These are phyloP conservation scores for Solanum chilense DNA, from an alignment of 257 asterid species.

Conservation along the genomic window DNA sequence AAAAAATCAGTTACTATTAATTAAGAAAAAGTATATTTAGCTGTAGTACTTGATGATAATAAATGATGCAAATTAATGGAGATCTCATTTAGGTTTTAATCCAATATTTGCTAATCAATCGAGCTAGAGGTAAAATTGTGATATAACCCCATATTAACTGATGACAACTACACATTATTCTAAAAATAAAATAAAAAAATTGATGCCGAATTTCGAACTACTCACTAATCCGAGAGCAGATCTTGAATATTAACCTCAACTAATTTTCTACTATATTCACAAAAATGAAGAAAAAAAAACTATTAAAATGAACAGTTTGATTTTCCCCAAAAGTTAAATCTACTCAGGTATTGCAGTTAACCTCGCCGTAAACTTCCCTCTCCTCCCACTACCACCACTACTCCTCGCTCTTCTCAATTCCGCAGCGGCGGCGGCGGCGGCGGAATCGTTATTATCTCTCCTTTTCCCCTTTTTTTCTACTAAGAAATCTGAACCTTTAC, in stretches of 20 bases:
- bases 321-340: constrained; percentile 9
- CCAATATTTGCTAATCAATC: neutral
- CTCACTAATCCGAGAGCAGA: neutral
- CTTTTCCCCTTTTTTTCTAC: neutral
- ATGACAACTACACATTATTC: neutral
- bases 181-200: neutral
- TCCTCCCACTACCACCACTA: constrained; percentile 19
- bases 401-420: constrained; percentile 15
- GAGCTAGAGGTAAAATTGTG: constrained; percentile 7
- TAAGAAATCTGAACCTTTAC: constrained; percentile 24
- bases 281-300: neutral
- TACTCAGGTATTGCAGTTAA: constrained; percentile 76
- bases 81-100: neutral
- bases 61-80: neutral
- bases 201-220: neutral
- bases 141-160: neutral
- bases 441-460: neutral
- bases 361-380: constrained; percentile 34
- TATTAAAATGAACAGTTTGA: neutral
- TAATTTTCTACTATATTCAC: constrained; percentile 11
- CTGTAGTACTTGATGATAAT: neutral
- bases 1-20: neutral
- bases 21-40: neutral
- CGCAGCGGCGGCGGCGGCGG: constrained; percentile 2
- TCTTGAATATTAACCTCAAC: neutral